Percentiles rank a stretch among this genome's conserved stretches.
Conservation (phyloP, 1,139 yeast genomes). For the Suhomyces wounanorum region DNA sequence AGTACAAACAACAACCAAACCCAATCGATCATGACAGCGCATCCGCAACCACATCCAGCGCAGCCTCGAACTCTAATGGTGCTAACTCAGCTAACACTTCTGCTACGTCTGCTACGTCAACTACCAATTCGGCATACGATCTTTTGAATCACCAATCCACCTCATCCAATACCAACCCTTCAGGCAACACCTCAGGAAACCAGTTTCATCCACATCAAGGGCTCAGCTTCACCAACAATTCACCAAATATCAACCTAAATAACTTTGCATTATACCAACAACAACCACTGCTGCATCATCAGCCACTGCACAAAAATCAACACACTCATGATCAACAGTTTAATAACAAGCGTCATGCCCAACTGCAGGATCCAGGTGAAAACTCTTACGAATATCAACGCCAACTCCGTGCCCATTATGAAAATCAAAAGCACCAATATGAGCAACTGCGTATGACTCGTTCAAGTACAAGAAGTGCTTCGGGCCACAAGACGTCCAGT, state of each 20-base stretch:
- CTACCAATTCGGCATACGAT: constrained; percentile 19
- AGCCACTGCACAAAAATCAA: constrained; percentile 17
- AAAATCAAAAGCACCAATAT: constrained; percentile 27
- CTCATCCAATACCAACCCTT: constrained; percentile 8
- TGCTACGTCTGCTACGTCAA: constrained; percentile 1
- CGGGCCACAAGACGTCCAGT: constrained; percentile 5
- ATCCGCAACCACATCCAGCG: background rate
- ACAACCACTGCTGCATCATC: constrained; percentile 13
- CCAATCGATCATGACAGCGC: background rate
- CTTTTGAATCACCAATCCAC: constrained; percentile 27
- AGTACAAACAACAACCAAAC: background rate
- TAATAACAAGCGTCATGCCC: constrained; percentile 12
- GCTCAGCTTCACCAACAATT: constrained; percentile 26
- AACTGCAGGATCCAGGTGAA: constrained; percentile 10
- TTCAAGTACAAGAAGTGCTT: constrained; percentile 14
- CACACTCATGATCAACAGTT: constrained; percentile 10
- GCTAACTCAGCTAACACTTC: constrained; percentile 11
- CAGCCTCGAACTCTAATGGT: background rate
- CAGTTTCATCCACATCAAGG: constrained; percentile 37
- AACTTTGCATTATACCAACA: constrained; percentile 16
- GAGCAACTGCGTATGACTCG: constrained; percentile 19
- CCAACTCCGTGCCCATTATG: constrained; percentile 30
- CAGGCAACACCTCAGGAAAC: constrained; percentile 20
- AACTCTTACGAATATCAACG: constrained; percentile 29
- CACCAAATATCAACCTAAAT: constrained; percentile 18